Conservation (phyloP, 2,329 filamentous ascomycete genomes). For the Coniochaeta sp. region DNA sequence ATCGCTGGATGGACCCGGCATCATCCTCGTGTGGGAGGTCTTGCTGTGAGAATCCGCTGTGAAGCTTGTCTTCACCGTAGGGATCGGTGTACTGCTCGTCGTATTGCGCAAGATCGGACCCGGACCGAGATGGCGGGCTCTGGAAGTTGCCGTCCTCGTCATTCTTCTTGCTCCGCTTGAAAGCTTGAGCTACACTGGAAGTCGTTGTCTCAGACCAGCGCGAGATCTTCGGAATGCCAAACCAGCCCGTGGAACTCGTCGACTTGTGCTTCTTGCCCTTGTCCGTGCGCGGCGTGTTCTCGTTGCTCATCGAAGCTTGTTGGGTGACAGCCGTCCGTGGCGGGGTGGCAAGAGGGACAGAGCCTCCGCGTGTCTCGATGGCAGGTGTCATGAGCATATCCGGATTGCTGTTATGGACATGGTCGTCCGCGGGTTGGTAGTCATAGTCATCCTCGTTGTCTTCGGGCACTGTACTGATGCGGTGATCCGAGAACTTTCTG, state of each 20-base stretch:
- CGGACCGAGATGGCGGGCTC: slow-evolving; percentile 60
- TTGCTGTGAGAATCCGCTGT: slow-evolving; percentile 48
- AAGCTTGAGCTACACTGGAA: slow-evolving; percentile 74
- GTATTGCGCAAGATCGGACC: slow-evolving; percentile 59
- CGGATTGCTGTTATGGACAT: slow-evolving; percentile 51
- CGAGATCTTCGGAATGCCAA: slow-evolving; percentile 74
- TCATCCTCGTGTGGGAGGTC: slow-evolving; percentile 29
- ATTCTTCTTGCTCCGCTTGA: slow-evolving; percentile 59
- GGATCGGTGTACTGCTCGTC: slow-evolving; percentile 57
- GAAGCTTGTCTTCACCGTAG: slow-evolving; percentile 55
- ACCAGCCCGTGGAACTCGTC: slow-evolving; percentile 67
- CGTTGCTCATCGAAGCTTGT: slow-evolving; percentile 55
- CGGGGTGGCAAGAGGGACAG: slow-evolving; percentile 50
- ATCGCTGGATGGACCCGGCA: background rate
- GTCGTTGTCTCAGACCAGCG: slow-evolving; percentile 96
- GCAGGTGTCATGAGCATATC: slow-evolving; percentile 56
- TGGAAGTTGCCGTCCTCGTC: slow-evolving; percentile 43
- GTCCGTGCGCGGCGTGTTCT: slow-evolving; percentile 70
- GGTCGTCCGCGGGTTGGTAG: slow-evolving; percentile 22
- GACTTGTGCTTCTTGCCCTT: slow-evolving; percentile 87
- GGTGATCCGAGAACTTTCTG: slow-evolving; percentile 62
- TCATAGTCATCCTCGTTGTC: slow-evolving; percentile 70
- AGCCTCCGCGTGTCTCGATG: slow-evolving; percentile 45
- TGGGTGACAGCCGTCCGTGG: slow-evolving; percentile 39
- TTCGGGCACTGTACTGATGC: slow-evolving; percentile 86